phyloP scores from a whole-genome alignment of 2,329 filamentous ascomycete species.

The Trichophyton simii region DNA sequence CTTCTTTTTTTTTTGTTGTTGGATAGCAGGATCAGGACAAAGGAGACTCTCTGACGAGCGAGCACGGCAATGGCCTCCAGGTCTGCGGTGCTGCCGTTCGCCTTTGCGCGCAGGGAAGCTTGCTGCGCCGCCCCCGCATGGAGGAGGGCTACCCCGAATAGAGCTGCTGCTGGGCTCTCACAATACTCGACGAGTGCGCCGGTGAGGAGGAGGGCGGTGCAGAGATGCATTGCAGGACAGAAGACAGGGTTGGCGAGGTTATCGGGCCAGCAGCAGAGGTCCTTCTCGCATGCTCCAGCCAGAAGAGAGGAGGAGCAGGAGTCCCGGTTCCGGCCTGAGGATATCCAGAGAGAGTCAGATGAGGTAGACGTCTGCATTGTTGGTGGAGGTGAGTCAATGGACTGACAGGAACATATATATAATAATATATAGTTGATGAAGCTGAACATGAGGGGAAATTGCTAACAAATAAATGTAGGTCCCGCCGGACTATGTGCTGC shows the following conservation, averaged over 20 bases:
- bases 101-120: background rate
- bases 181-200: background rate
- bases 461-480: slow-evolving; percentile 34
- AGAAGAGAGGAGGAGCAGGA: slow-evolving; percentile 27
- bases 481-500: slow-evolving; percentile 85
- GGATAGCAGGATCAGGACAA: background rate
- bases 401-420: background rate
- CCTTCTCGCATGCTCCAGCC: slow-evolving; percentile 34
- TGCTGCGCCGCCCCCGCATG: background rate
- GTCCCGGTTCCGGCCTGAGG: slow-evolving; percentile 49
- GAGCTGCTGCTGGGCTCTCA: background rate
- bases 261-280: slow-evolving; percentile 15
- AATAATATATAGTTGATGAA: no score
- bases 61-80: background rate
- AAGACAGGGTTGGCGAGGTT: background rate
- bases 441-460: background rate
- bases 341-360: slow-evolving; percentile 76
- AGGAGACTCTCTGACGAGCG: background rate
- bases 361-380: slow-evolving; percentile 95
- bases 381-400: slow-evolving; percentile 53
- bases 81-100: background rate
- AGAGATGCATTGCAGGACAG: slow-evolving; percentile 18
- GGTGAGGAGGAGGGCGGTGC: slow-evolving; percentile 6
- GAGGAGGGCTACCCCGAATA: background rate
- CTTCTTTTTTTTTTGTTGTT: background rate